phyloP scores from a whole-genome alignment of 1,284 basidiomycete species.

The Trichosporon sp. region DNA sequence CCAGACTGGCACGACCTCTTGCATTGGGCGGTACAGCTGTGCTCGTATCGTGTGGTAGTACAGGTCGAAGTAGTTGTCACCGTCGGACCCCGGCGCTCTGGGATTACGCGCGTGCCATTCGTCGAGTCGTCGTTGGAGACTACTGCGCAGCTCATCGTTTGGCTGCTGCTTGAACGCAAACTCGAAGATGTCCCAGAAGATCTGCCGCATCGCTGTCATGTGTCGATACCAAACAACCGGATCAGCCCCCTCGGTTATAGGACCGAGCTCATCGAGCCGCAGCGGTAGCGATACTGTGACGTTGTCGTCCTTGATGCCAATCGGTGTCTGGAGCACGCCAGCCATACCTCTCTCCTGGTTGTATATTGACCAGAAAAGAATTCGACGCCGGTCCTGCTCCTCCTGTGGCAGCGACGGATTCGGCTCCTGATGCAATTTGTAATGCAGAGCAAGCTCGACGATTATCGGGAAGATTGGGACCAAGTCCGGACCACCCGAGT shows the following conservation, averaged over 20 bases:
- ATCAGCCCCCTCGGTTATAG: constrained; percentile 1
- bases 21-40: constrained; percentile 6
- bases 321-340: background rate
- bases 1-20: background rate
- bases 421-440: constrained; percentile 8
- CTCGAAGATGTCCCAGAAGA: background rate
- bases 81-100: background rate
- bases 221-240: background rate
- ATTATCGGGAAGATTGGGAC: background rate
- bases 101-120: constrained; percentile 6
- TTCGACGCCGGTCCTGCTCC: constrained; percentile 7
- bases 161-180: background rate
- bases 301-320: constrained; percentile 1
- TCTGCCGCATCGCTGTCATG: constrained; percentile 6
- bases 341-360: background rate
- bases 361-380: constrained; percentile 9
- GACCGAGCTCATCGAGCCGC: background rate
- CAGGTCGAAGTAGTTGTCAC: constrained; percentile 8
- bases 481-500: constrained; percentile 8
- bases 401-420: background rate
- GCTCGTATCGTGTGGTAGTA: constrained; percentile 10
- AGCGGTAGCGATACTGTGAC: constrained; percentile 4
- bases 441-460: background rate
- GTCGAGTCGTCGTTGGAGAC: constrained; percentile 3
- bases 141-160: background rate